Percentiles rank a stretch among this genome's conserved stretches.
These are phyloP conservation scores for Globisporangium barbulae DNA, from an alignment of 352 stramenopile genomes.

Conservation along the genomic window DNA sequence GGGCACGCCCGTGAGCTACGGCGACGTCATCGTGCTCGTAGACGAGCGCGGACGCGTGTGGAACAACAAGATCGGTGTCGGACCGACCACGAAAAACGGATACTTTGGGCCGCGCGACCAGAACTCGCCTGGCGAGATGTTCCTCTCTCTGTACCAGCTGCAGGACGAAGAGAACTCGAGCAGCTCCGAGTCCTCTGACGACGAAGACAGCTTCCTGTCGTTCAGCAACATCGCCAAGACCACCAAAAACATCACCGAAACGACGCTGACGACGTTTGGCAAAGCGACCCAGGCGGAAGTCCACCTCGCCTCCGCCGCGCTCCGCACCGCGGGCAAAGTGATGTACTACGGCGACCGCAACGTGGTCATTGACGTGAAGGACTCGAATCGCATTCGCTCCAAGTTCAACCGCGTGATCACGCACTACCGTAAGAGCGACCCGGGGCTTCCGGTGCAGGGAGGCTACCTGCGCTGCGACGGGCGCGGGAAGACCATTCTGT, in stretches of 20 bases:
- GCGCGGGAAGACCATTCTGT: conserved; percentile 63
- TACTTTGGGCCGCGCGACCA: conserved; percentile 72
- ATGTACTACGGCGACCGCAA: conserved; percentile 80
- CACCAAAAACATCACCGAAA: conserved; percentile 67
- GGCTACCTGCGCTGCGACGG: conserved; percentile 76
- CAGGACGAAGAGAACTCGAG: conserved; percentile 33
- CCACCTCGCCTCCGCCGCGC: conserved; percentile 41
- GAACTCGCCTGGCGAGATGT: conserved; percentile 77
- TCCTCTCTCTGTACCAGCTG: conserved; percentile 73
- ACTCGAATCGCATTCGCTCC: conserved; percentile 77
- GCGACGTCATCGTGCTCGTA: conserved; percentile 78
- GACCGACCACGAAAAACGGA: conserved; percentile 72
- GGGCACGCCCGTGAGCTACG: conserved; percentile 73
- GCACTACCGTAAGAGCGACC: conserved; percentile 70
- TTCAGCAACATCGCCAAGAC: conserved; percentile 55
- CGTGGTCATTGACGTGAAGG: conserved; percentile 73
- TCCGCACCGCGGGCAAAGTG: conserved; percentile 60
- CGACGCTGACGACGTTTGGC: conserved; percentile 69
- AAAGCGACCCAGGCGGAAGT: conserved; percentile 53
- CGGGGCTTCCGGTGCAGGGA: conserved; percentile 41
- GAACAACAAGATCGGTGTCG: conserved; percentile 87
- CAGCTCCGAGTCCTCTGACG: conserved; percentile 55
- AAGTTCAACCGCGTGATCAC: conserved; percentile 86
- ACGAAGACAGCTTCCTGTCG: conserved; percentile 64
- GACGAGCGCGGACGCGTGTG: conserved; percentile 61